A percentile compares a stretch with the other conserved stretches of the same genome.
Conservation (phyloP, 208 protist genomes). For the Lotmaria passim region DNA sequence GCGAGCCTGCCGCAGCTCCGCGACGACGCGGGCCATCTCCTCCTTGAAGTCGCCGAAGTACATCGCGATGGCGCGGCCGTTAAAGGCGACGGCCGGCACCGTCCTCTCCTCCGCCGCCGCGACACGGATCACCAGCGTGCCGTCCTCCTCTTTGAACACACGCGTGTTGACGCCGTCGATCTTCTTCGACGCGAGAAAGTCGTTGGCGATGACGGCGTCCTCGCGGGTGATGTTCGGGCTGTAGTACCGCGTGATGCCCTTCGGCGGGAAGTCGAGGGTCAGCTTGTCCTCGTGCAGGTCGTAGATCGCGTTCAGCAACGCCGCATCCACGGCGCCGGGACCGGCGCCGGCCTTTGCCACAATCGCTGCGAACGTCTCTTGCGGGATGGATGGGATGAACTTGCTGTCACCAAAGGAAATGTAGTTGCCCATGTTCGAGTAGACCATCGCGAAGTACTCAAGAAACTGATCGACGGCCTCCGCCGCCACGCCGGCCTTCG, state of each 20-base stretch:
- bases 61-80: conserved; percentile 64
- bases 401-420: conserved; percentile 94
- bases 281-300: conserved; percentile 47
- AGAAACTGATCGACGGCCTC: conserved; percentile 69
- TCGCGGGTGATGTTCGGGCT: conserved; percentile 66
- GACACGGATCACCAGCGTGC: conserved; percentile 53
- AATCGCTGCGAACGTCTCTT: conserved; percentile 62
- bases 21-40: conserved; percentile 69
- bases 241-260: conserved; percentile 88
- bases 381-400: conserved; percentile 76
- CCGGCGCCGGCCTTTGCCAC: conserved; percentile 31
- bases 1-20: conserved; percentile 55
- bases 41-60: conserved; percentile 79
- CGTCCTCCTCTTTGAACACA: conserved; percentile 67
- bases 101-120: conserved; percentile 47
- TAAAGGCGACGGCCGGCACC: conserved; percentile 47
- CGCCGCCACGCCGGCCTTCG: conserved; percentile 30
- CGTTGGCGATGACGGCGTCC: conserved; percentile 78
- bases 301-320: conserved; percentile 71
- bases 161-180: conserved; percentile 85
- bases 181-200: conserved; percentile 62
- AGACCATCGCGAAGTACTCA: conserved; percentile 82
- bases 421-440: conserved; percentile 95
- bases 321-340: conserved; percentile 21
- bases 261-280: conserved; percentile 73